phyloP scores from a whole-genome alignment of 2,329 filamentous ascomycete genomes.

The Cladosporium oxysporum region DNA sequence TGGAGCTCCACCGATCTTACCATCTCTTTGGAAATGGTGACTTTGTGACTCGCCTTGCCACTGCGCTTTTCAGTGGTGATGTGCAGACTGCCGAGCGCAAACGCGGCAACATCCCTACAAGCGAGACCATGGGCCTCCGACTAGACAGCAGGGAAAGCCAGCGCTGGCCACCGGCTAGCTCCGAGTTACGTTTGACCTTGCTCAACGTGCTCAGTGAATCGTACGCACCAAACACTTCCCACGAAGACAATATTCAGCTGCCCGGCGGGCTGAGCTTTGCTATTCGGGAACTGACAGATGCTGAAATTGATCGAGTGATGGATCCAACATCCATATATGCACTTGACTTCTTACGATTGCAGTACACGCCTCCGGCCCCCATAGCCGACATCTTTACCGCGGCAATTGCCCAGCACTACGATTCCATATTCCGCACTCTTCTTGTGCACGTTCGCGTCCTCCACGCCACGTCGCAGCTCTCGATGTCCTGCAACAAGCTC shows the following conservation, averaged over 20 bases:
- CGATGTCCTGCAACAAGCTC: constrained; percentile 26
- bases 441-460: constrained; percentile 74
- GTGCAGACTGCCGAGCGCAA: constrained; percentile 76
- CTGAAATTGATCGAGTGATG: constrained; percentile 81
- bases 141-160: constrained; percentile 71
- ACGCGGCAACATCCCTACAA: constrained; percentile 66
- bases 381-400: constrained; percentile 74
- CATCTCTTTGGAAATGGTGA: constrained; percentile 82
- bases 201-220: constrained; percentile 83
- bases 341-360: constrained; percentile 86
- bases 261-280: constrained; percentile 64
- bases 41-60: constrained; percentile 76
- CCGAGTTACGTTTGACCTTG: constrained; percentile 83
- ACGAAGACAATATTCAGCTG: constrained; percentile 32
- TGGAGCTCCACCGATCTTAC: constrained; percentile 75
- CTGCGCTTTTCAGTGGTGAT: constrained; percentile 82
- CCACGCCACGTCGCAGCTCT: constrained; percentile 53
- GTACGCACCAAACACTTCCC: constrained; percentile 49
- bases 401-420: constrained; percentile 73
- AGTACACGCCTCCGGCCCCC: constrained; percentile 75
- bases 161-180: constrained; percentile 87
- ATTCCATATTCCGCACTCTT: constrained; percentile 78
- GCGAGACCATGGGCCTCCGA: constrained; percentile 77
- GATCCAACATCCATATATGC: constrained; percentile 81
- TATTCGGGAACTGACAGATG: constrained; percentile 74